phyloP scores from a whole-genome alignment of 2,329 filamentous ascomycete species.

The Didymella exigua region DNA sequence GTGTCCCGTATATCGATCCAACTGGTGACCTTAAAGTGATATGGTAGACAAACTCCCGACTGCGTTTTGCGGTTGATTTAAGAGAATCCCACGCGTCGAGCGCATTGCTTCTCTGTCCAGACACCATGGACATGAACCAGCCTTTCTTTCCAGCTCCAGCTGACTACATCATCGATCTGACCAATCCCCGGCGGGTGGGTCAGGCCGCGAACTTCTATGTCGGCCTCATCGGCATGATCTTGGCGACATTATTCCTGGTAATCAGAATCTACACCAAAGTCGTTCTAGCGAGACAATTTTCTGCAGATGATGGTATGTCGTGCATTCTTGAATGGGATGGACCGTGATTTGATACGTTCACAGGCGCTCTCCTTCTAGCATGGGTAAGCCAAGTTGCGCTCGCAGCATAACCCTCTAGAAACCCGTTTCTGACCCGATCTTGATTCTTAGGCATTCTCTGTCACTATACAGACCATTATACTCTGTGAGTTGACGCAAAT shows the following conservation, averaged over 20 bases:
- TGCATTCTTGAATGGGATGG: no score
- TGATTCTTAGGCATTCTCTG: constrained; percentile 9
- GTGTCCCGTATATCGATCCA: neutral
- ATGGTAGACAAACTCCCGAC: neutral
- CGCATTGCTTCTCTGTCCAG: constrained; percentile 1
- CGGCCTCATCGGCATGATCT: constrained; percentile 26
- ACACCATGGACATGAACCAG: constrained; percentile 17
- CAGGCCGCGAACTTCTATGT: constrained; percentile 27
- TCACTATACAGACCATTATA: constrained; percentile 17
- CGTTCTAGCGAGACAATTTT: constrained; percentile 24
- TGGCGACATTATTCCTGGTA: constrained; percentile 28
- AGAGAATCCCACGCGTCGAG: neutral
- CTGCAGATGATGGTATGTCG: constrained; percentile 36
- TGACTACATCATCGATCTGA: constrained; percentile 36
- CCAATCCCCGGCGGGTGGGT: constrained; percentile 25
- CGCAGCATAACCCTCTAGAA: neutral
- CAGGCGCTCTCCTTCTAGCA: constrained; percentile 18
- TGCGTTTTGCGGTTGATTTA: neutral
- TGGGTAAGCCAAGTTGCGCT: constrained; percentile 12
- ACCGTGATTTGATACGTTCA: neutral
- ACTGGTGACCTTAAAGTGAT: neutral
- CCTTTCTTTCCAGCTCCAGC: constrained; percentile 29
- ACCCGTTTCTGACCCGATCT: neutral
- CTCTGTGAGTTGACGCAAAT: constrained; percentile 3
- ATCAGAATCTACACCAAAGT: constrained; percentile 37